Conservation (phyloP, 1,284 basidiomycete genomes). For the Cryptococcus wingfieldii region DNA sequence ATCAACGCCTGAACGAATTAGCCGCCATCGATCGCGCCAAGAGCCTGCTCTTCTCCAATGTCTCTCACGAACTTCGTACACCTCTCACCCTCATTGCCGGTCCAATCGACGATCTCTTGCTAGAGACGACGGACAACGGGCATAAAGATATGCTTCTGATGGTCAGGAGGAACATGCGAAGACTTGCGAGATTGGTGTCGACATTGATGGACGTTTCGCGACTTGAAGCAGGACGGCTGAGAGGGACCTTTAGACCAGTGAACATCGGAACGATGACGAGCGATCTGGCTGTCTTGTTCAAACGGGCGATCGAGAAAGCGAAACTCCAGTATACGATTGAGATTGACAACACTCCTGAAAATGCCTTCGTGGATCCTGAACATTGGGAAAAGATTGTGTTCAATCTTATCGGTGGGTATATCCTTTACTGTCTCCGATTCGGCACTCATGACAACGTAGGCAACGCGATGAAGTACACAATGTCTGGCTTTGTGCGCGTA, state of each 20-base stretch:
- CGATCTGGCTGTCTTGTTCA: slow-evolving; percentile 49
- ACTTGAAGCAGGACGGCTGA: slow-evolving; percentile 43
- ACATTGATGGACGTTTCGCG: slow-evolving; percentile 47
- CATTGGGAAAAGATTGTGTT: slow-evolving; percentile 52
- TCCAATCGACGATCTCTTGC: slow-evolving; percentile 39
- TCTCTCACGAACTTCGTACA: slow-evolving; percentile 48
- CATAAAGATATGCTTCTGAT: slow-evolving; percentile 41
- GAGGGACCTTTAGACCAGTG: slow-evolving; percentile 44
- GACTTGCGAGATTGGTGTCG: slow-evolving; percentile 41
- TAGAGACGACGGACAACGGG: slow-evolving; percentile 27
- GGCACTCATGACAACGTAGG: slow-evolving; percentile 7
- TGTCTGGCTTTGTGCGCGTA: slow-evolving; percentile 32
- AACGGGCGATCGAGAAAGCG: slow-evolving; percentile 32
- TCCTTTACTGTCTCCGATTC: not conserved
- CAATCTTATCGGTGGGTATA: slow-evolving; percentile 39
- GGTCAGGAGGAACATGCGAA: slow-evolving; percentile 41
- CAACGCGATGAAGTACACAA: slow-evolving; percentile 48
- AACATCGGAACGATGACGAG: slow-evolving; percentile 46
- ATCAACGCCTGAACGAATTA: slow-evolving; percentile 45
- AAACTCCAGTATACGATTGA: slow-evolving; percentile 43
- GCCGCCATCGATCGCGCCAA: slow-evolving; percentile 49
- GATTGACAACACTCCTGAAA: slow-evolving; percentile 34
- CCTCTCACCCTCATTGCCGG: slow-evolving; percentile 48
- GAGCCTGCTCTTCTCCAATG: slow-evolving; percentile 43
- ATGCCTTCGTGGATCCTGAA: slow-evolving; percentile 47